Base-by-base conservation (phyloP, 2,329 filamentous ascomycete species). In the Phaeomoniella chlamydospora region DNA sequence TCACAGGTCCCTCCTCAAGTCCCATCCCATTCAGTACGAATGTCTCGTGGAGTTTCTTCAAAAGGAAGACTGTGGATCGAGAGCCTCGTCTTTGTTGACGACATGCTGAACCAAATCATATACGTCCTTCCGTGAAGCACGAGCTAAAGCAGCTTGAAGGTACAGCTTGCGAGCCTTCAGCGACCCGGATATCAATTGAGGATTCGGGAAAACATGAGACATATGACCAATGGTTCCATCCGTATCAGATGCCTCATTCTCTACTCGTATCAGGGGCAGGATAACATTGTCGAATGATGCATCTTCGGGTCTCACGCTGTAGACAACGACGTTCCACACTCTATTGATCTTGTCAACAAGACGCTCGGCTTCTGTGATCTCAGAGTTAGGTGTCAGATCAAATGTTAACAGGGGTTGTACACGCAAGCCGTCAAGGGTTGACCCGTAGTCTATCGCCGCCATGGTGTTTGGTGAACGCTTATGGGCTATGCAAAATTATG, bases 161-260 rank as follows among this genome's bases (percentile, higher is more conserved):
- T 84, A 70, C 41, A 82, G 61, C 57, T 77, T 74, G 52, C 83
- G 76, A 0, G 80, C 77, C 51, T 85, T 73, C 42, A 74, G 79
- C 3, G 77, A 82, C 11, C 80, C 80, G 57, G 84, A 74, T 18
- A 82, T 72, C 31, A 87, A 64, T 35, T 66, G 68, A 41, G 68
- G 66, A 49, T 82, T 66, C 1, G 67, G 68, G n/a, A 78, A 83
- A 3, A 86, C 79, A 44, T 80, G 75, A 50, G 85, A 77, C 56
- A 86, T 86, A 58, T 87, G 86, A 44, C 74, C 74, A 37, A 85
- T 58, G 43, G 85, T 84, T 39, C 74, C 67, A 33, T 65, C 58
- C 41, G 68, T 63, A 14, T 80, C 62, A 1, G 64, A 62, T 43
- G 69, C 64, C 22, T 64, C 50, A 54, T 86, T 80, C 59, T 85